Evolutionary conservation across 73 alveolate species (phyloP), one percentile per base, ranked within the genome.

Genomic region (Symbiodinium natans): DNA sequence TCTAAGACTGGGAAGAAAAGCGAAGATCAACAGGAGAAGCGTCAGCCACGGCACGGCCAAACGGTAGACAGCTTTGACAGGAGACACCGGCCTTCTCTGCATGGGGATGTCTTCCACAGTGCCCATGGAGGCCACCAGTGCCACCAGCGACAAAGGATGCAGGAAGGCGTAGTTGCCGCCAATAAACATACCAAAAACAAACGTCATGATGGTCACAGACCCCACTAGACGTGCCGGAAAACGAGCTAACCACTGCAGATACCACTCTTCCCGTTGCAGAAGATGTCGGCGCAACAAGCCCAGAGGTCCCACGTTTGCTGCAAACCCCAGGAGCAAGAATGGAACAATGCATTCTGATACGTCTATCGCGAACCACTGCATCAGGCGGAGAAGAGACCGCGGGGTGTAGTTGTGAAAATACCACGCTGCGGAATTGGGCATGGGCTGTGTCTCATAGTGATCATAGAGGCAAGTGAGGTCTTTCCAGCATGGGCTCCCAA

Each of bases 381-480:
- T 92, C 29, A 74, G 7, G 15, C 92, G 59, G 23, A 92, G 92
- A 83, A 92, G 13, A 0, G 92, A 15, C 2, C 56, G 98, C 33
- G 98, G 98, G 11, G 98, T 80, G 71, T 36, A 80, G 46, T 74
- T 80, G 71, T 92, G 90, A 48, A 92, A 74, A 56, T n/a, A 41
- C 98, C 98, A 92, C 3, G 98, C 41, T 1, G 83, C 92, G 11
- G 52, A 43, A 43, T 92, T 92, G 36, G 98, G 98, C 98, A 92
- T 92, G 5, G 98, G 98, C 86, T 92, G 98, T 27, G 98, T 92
- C 98, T 92, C 98, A 38, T 77, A 92, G 71, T 92, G 98, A 68
- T 92, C 98, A 36, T 92, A 92, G 34, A 92, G 43, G 83, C 98
- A 92, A n/a, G 98, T 92, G 74, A 36, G 92, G n/a, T 84, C 85